Evolutionary conservation across 257 asterid genomes (phyloP), one percentile per base, ranked within the genome.

Genomic region (Vinca minor): DNA sequence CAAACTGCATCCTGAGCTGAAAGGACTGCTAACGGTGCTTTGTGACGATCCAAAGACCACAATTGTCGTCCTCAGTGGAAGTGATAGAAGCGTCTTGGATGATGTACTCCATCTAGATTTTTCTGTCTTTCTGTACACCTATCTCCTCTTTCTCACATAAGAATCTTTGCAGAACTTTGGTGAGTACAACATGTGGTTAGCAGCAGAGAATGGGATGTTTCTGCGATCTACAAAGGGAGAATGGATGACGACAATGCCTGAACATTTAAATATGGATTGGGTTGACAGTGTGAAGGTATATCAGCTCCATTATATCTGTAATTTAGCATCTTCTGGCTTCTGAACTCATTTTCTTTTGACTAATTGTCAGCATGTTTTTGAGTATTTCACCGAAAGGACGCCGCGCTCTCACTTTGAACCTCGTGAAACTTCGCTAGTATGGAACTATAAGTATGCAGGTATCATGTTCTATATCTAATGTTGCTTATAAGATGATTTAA

Each of bases 171-270:
- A 92, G 98, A 85, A 85, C 77, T 89, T 92, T 49, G 85, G 86
- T 68, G 88, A 81, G 82, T 89, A 74, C 80, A 82, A 89, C 79
- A 79, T 89, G 91, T 92, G 98, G 98, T 73, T 92, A 75, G 98
- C 98, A 61, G 98, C 98, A 18, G 98, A 89, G 71, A 85, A 92
- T 68, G 98, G 98, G 66, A 89, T 92, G 98, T 92, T 92, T 76
- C 82, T 92, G 66, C 85, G 98, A 62, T 81, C 90, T 42, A 87
- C 97, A 18, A 84, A 68, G 45, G 91, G 96, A 50, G 83, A 77
- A 28, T 92, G 98, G 98, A 92, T 89, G 98, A 92, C 98, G 25
- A 89, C 98, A 5, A 89, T 92, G 98, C 98, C 98, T 18, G 98
- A 92, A 72, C 95, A 89, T 81, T 81, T 92, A 78, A 85, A 78